Conservation (phyloP, 257 asterid species). For the Ilex asprella region DNA sequence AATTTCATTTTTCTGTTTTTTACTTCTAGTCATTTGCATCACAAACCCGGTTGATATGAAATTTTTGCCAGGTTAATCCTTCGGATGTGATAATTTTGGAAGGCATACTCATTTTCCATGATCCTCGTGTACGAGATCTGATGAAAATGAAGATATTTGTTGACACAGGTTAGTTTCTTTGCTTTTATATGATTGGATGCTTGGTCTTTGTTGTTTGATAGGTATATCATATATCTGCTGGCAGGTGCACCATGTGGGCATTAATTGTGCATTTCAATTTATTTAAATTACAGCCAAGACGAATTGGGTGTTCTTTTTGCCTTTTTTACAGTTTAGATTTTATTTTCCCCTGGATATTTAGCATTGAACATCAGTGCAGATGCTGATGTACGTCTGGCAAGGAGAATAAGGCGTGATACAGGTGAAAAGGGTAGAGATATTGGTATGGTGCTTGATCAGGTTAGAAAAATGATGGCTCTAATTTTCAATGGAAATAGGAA, state of each 20-base stretch:
- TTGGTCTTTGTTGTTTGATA: too few relatives aligned
- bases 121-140: conserved; percentile 72
- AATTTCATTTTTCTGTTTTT: too few relatives aligned
- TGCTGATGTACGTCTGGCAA: conserved; percentile 96
- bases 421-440: conserved; percentile 91
- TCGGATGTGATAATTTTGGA: conserved; percentile 95
- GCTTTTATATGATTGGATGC: conserved; percentile 5
- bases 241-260: too few relatives aligned
- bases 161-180: conserved; percentile 72
- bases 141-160: conserved; percentile 99
- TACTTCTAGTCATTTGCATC: neutral
- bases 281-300: too few relatives aligned
- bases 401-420: conserved; percentile 97
- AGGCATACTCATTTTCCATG: conserved; percentile 96
- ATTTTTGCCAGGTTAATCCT: conserved; percentile 76
- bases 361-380: conserved; percentile 48
- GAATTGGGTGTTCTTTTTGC: neutral
- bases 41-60: neutral
- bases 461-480: conserved; percentile 19
- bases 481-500: neutral
- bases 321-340: neutral
- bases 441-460: conserved; percentile 90
- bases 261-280: too few relatives aligned
- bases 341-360: neutral
- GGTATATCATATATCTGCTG: too few relatives aligned